Conservation (phyloP, 116 monocot genomes). For the Cymodocea nodosa region DNA sequence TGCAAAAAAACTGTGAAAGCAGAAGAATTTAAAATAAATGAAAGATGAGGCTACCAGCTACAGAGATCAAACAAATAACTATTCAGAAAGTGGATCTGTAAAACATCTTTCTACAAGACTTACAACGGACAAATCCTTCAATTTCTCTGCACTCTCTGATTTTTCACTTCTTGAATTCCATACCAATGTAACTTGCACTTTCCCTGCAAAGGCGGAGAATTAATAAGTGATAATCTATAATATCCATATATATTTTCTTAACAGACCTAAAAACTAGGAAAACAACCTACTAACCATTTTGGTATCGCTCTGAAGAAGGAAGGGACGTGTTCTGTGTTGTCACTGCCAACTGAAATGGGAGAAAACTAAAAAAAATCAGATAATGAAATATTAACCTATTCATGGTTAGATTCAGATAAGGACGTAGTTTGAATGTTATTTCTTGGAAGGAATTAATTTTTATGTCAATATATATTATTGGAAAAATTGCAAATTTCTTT, state of each 20-base stretch:
- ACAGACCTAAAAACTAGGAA: too few relatives aligned
- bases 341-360: constrained; percentile 59
- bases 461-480: too few relatives aligned
- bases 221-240: neutral
- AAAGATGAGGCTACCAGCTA: neutral
- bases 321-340: constrained; percentile 89
- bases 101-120: constrained; percentile 8
- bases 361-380: constrained; percentile 4
- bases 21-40: neutral
- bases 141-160: constrained; percentile 54
- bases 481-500: neutral
- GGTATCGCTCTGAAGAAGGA: constrained; percentile 52
- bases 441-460: too few relatives aligned
- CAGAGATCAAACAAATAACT: neutral
- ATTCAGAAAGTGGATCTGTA: neutral
- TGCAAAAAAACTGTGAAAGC: neutral
- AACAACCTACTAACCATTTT: constrained; percentile 38
- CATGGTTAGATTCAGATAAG: neutral
- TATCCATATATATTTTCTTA: neutral
- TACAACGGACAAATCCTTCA: constrained; percentile 63
- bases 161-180: constrained; percentile 91
- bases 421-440: too few relatives aligned
- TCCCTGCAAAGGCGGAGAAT: constrained; percentile 29
- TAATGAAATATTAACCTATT: neutral
- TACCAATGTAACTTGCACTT: constrained; percentile 75